These are phyloP conservation scores for Lentinula novae-zelandiae DNA, from an alignment of 1,284 basidiomycete genomes.

Conservation along the genomic window DNA sequence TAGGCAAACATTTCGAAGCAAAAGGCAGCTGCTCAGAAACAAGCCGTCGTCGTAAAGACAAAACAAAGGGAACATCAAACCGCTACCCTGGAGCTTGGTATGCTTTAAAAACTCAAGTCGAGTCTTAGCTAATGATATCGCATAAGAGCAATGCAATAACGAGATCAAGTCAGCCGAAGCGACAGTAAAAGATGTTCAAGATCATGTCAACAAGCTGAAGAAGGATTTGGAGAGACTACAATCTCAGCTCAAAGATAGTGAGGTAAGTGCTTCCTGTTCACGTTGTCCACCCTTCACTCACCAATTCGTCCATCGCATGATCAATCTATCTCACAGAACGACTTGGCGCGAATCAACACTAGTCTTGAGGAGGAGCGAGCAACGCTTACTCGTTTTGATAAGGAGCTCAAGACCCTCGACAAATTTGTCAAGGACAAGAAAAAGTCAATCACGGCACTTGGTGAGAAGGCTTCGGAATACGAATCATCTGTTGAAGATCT, in stretches of 20 bases:
- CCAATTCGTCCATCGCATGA: constrained; percentile 9
- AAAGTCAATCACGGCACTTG: constrained; percentile 67
- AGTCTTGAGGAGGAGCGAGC: constrained; percentile 83
- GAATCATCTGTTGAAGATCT: constrained; percentile 50
- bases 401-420: constrained; percentile 83
- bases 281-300: background rate
- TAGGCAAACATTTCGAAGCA: constrained; percentile 78
- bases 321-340: constrained; percentile 37
- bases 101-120: constrained; percentile 20
- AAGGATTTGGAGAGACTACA: constrained; percentile 64
- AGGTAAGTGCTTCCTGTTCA: constrained; percentile 41
- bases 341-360: constrained; percentile 59
- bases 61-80: constrained; percentile 90
- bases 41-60: constrained; percentile 78
- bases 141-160: constrained; percentile 75
- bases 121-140: constrained; percentile 1
- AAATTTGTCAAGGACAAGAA: constrained; percentile 81
- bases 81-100: constrained; percentile 82
- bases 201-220: constrained; percentile 55
- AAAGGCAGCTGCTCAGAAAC: constrained; percentile 80
- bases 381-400: constrained; percentile 83
- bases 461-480: constrained; percentile 61
- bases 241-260: constrained; percentile 41
- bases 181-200: constrained; percentile 59
- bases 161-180: constrained; percentile 68